Evolutionary conservation across 768 basidiomycete species (phyloP).

Genomic region (Lactifluus volemus): DNA sequence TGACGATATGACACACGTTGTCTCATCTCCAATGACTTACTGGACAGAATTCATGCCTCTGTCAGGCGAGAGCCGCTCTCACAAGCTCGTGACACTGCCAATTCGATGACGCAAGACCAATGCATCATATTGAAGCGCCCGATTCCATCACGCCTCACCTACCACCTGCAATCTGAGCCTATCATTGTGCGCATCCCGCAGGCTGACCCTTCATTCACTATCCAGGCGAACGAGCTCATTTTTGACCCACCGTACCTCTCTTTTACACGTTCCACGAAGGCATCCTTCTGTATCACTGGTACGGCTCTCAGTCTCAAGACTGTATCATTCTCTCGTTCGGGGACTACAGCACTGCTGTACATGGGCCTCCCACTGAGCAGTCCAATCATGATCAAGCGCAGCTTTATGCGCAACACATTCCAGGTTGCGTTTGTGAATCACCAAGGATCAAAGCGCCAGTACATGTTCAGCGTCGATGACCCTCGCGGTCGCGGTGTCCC

Average conservation of each 20-base stretch:
- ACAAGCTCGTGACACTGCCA: slow-evolving; percentile 50
- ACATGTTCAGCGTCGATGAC: slow-evolving; percentile 92
- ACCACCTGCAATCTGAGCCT: slow-evolving; percentile 80
- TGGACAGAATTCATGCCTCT: slow-evolving; percentile 73
- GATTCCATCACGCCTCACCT: slow-evolving; percentile 72
- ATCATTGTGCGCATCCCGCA: slow-evolving; percentile 81
- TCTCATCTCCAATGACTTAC: slow-evolving; percentile 58
- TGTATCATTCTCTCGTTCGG: slow-evolving; percentile 76
- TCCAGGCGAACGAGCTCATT: slow-evolving; percentile 78
- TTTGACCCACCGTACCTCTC: slow-evolving; percentile 83
- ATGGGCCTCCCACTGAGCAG: slow-evolving; percentile 72
- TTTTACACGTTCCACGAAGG: slow-evolving; percentile 71
- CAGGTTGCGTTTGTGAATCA: slow-evolving; percentile 78
- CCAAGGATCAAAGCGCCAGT: slow-evolving; percentile 61
- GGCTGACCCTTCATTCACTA: slow-evolving; percentile 70
- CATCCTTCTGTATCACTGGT: slow-evolving; percentile 91
- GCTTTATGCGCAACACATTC: slow-evolving; percentile 97
- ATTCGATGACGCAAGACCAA: slow-evolving; percentile 37
- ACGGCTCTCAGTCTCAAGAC: slow-evolving; percentile 72
- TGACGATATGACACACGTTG: slow-evolving; percentile 63
- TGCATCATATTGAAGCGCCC: slow-evolving; percentile 22
- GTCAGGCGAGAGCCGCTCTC: slow-evolving; percentile 64
- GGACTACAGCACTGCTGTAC: slow-evolving; percentile 77
- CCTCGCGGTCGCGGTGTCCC: slow-evolving; percentile 29
- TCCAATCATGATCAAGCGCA: slow-evolving; percentile 72